phyloP scores from a whole-genome alignment of 179 eudicot species.

The Heliamphora pulchella region DNA sequence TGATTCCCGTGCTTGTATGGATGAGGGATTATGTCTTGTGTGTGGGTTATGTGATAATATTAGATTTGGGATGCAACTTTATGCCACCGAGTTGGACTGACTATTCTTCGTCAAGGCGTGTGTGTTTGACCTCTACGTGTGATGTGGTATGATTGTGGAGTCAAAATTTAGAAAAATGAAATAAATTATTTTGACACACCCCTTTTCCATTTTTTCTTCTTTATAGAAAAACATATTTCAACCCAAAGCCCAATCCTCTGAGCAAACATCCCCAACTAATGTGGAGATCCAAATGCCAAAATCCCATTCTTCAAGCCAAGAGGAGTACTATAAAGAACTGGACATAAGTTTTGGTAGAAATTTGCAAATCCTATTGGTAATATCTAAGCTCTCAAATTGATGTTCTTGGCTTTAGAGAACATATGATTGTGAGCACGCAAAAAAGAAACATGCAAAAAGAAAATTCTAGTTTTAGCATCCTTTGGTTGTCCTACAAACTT shows the following conservation, averaged over 20 bases:
- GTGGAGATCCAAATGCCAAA: background rate
- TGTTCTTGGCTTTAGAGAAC: background rate
- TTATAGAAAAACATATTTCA: too few species aligned
- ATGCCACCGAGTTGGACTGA: too few species aligned
- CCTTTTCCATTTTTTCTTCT: too few species aligned
- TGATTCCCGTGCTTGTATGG: background rate
- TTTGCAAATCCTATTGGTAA: background rate
- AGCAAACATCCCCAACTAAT: too few species aligned
- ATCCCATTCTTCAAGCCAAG: conserved; percentile 1
- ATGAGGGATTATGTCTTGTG: too few species aligned
- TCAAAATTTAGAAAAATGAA: too few species aligned
- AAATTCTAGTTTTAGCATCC: background rate
- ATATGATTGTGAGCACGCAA: background rate
- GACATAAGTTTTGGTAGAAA: background rate
- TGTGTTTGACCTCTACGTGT: too few species aligned
- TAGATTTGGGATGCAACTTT: background rate
- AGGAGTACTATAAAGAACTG: background rate
- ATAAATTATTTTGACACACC: too few species aligned
- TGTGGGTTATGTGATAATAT: too few species aligned
- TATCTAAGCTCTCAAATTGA: background rate
- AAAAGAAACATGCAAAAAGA: background rate
- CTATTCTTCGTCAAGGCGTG: too few species aligned
- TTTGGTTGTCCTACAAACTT: background rate
- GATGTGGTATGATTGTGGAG: too few species aligned
- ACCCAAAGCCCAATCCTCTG: conserved; percentile 23